Conservation (phyloP, 345 rosid genomes). For the Geranium rotundifolium region DNA sequence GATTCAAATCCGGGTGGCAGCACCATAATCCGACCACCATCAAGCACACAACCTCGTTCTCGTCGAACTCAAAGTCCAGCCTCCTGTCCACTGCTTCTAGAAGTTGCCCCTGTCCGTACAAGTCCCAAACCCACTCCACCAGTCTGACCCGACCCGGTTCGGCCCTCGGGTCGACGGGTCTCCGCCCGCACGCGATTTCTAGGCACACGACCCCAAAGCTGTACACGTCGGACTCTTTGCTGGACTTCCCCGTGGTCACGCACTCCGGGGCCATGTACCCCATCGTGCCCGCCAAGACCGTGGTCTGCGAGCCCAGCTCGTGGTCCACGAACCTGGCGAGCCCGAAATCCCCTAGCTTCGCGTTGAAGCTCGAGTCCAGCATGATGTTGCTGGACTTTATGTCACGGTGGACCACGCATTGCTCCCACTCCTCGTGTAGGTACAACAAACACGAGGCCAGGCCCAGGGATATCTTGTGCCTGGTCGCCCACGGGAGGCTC, state of each 20-base stretch:
- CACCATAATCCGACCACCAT: conserved; percentile 45
- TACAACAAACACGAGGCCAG: conserved; percentile 35
- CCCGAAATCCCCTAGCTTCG: conserved; percentile 46
- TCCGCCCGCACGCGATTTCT: conserved; percentile 35
- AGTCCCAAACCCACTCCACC: conserved; percentile 41
- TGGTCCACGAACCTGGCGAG: conserved; percentile 29
- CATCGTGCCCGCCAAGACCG: conserved; percentile 32
- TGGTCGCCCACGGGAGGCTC: conserved; percentile 16
- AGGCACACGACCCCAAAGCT: conserved; percentile 40
- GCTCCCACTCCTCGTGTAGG: conserved; percentile 53
- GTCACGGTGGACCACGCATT: conserved; percentile 43
- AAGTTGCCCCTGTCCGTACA: conserved; percentile 25
- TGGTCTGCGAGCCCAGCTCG: conserved; percentile 25
- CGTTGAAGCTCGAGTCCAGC: conserved; percentile 39
- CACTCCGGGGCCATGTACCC: conserved; percentile 34
- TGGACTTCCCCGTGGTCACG: conserved; percentile 28
- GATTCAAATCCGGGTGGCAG: conserved; percentile 32
- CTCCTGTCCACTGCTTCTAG: conserved; percentile 21
- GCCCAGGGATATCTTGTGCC: conserved; percentile 34
- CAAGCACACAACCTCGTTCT: conserved; percentile 24
- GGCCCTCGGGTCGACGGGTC: conserved; percentile 20
- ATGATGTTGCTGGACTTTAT: conserved; percentile 39
- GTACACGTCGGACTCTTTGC: conserved; percentile 42
- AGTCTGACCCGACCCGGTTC: conserved; percentile 23
- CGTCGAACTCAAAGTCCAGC: conserved; percentile 16